Evolutionary conservation across 768 basidiomycete genomes (phyloP), one percentile per base, ranked within the genome.

Genomic region (Sporobolomyces phaffii): DNA sequence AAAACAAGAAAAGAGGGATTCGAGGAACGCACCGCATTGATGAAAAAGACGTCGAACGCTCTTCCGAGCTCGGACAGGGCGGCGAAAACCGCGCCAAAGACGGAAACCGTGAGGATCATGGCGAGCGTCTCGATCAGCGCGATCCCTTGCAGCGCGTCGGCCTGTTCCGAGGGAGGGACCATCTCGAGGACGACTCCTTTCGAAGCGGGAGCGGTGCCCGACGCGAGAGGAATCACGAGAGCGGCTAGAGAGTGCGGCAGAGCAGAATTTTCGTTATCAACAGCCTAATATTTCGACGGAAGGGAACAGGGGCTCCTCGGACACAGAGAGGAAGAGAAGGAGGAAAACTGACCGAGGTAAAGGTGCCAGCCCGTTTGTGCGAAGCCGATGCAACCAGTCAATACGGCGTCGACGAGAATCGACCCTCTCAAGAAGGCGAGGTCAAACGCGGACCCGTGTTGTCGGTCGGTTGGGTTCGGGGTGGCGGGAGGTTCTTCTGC

Each of bases 101-200:
- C 56, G n/a, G 62, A 60, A 7, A 75, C 68, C 0, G 76, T 76
- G 28, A 58, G 34, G 24, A 56, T 72, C 69, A 65, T 61, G 53
- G 75, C 76, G 24, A 77, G 58, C 24, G 71, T 72, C 60, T 78
- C 77, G 26, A 75, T 60, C 36, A 78, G 50, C 2, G 77, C 73
- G 50, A 78, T 75, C 1, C 70, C 77, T 18, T 70, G 58, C 28
- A 78, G 60, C 3, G 77, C 77, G 56, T 77, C 77, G 2, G 74
- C 64, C n/a, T 74, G 61, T 41, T 77, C 67, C 4, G 73, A 64
- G 5, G 62, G 33, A 18, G 62, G 54, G 7, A 78, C 76, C 56
- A 78, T 74, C 53, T 78, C 78, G 48, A 78, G 64, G 14, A 74
- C 70, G 34, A 77, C 77, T 13, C 78, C 78, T 56, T 77, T 77